These are phyloP conservation scores for Backusella luteola DNA, from an alignment of 192 early-diverging fungal genomes.

Conservation along the genomic window DNA sequence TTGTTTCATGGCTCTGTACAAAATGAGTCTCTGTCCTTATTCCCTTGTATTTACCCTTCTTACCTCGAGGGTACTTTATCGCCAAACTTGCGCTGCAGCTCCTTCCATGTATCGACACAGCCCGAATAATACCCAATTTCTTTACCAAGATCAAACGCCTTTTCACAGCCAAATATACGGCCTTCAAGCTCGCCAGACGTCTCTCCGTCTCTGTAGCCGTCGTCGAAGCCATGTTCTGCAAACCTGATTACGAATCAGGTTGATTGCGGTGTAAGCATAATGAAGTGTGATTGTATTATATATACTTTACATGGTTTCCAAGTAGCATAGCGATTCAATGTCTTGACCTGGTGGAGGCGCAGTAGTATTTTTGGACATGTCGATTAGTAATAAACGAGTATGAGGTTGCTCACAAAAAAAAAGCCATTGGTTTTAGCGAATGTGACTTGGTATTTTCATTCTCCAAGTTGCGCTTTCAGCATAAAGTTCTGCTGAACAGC, in stretches of 20 bases:
- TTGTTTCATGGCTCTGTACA: slow-evolving; percentile 45
- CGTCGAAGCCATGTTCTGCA: slow-evolving; percentile 53
- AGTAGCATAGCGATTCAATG: slow-evolving; percentile 22
- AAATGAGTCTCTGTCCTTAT: background rate
- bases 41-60: background rate
- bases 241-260: slow-evolving; percentile 41
- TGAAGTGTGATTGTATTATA: background rate
- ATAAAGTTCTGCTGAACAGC: background rate
- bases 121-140: slow-evolving; percentile 58
- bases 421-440: background rate
- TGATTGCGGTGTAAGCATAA: background rate
- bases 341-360: slow-evolving; percentile 32
- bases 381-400: background rate
- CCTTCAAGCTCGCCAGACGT: slow-evolving; percentile 52
- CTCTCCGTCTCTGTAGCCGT: slow-evolving; percentile 50
- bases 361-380: slow-evolving; percentile 24
- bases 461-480: background rate
- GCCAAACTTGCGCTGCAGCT: slow-evolving; percentile 26
- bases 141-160: slow-evolving; percentile 51
- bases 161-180: slow-evolving; percentile 52
- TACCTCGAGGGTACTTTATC: slow-evolving; percentile 46
- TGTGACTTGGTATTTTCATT: background rate
- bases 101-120: slow-evolving; percentile 47
- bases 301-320: slow-evolving; percentile 30
- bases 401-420: background rate